phyloP scores from a whole-genome alignment of 305 asterid species.

The Rubia peregrina region DNA sequence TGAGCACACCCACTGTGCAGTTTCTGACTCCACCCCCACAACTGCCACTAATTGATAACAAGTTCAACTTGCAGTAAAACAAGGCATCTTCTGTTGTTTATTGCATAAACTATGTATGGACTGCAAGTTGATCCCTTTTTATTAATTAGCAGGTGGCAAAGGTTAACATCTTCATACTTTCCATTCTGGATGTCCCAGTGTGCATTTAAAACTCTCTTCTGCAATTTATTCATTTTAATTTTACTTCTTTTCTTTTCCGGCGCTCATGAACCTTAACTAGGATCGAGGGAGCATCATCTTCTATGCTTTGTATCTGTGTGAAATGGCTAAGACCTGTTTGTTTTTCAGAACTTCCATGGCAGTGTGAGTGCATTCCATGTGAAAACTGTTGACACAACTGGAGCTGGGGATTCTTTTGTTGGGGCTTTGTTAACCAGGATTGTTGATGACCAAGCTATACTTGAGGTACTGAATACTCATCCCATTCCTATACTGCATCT shows the following conservation, averaged over 20 bases:
- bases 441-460: slow-evolving; percentile 57
- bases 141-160: background rate
- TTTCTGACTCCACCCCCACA: background rate
- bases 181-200: too few relatives aligned
- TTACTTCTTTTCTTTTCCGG: too few relatives aligned
- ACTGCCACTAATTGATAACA: background rate
- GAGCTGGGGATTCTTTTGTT: slow-evolving; percentile 92
- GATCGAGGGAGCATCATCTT: too few relatives aligned
- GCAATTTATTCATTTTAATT: too few relatives aligned
- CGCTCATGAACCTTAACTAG: too few relatives aligned
- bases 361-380: slow-evolving; percentile 49
- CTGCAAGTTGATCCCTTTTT: background rate
- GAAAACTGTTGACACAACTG: slow-evolving; percentile 84
- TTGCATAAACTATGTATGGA: background rate
- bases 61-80: background rate
- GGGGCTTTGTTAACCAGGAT: slow-evolving; percentile 78
- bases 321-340: background rate
- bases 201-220: too few relatives aligned
- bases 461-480: slow-evolving; percentile 35
- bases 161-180: too few relatives aligned
- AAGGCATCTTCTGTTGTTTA: background rate
- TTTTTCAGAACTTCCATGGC: slow-evolving; percentile 45
- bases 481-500: too few relatives aligned
- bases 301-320: too few relatives aligned
- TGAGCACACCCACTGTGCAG: background rate